phyloP scores from a whole-genome alignment of 2,329 filamentous ascomycete species.

The Immersiporthe knoxdaviesiana region DNA sequence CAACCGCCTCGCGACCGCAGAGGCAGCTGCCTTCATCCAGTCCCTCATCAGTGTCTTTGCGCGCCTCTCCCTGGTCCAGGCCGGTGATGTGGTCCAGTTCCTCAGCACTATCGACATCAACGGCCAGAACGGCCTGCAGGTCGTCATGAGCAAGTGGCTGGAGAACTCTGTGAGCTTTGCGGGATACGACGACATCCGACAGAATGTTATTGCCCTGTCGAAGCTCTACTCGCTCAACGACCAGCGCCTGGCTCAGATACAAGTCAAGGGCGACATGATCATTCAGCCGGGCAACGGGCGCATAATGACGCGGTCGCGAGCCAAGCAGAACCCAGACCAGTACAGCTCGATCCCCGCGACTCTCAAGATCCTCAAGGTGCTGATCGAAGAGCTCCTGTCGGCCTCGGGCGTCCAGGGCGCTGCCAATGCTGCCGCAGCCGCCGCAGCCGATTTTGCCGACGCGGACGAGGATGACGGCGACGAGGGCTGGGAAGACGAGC shows the following conservation, averaged over 20 bases:
- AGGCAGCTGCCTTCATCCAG: constrained; percentile 89
- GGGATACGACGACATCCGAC: constrained; percentile 96
- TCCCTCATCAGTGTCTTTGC: constrained; percentile 95
- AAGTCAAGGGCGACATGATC: constrained; percentile 91
- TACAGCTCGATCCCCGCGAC: constrained; percentile 86
- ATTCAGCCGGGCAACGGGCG: constrained; percentile 70
- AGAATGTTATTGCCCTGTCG: constrained; percentile 93
- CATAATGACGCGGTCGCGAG: constrained; percentile 93
- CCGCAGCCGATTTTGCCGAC: constrained; percentile 57
- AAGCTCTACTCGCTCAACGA: constrained; percentile 91
- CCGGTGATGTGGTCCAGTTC: constrained; percentile 90
- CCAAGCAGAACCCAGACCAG: constrained; percentile 85
- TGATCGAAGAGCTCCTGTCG: constrained; percentile 87
- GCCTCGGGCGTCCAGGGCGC: constrained; percentile 69
- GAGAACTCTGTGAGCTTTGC: constrained; percentile 97
- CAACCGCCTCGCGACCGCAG: constrained; percentile 77
- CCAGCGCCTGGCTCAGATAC: constrained; percentile 73
- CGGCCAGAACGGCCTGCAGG: constrained; percentile 78
- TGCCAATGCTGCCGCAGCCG: constrained; percentile 64
- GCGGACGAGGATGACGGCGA: constrained; percentile 72
- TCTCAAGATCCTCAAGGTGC: constrained; percentile 94
- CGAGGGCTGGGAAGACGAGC: constrained; percentile 88
- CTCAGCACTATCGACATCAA: constrained; percentile 81
- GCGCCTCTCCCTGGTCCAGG: constrained; percentile 80
- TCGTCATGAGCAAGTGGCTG: constrained; percentile 93